Percentiles rank a stretch among this genome's conserved stretches.
Evolutionary conservation across 768 basidiomycete species (phyloP).

Genomic region (Sistotremastrum niveocremeum): DNA sequence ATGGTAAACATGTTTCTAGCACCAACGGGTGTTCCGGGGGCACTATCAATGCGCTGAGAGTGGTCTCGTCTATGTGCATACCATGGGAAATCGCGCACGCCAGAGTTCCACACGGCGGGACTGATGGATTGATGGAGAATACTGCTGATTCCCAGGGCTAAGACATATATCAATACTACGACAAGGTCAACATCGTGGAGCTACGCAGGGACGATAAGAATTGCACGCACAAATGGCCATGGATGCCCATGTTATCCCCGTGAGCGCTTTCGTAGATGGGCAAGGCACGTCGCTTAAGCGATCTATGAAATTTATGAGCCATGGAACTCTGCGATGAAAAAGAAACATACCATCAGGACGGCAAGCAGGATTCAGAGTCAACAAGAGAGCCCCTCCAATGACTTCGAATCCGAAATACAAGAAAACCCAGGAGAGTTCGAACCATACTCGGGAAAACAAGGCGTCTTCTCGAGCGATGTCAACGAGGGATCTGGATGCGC

Average conservation of each 20-base stretch:
- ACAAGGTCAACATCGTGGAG: constrained; percentile 3
- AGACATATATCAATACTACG: constrained; percentile 46
- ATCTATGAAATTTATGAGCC: background rate
- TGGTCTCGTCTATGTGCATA: constrained; percentile 6
- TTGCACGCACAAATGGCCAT: constrained; percentile 25
- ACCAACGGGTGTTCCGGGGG: constrained; percentile 22
- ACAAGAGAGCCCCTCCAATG: too few relatives aligned
- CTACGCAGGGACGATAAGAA: background rate
- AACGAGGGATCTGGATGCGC: constrained; percentile 34
- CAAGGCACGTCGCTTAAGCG: constrained; percentile 19
- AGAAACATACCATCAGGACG: constrained; percentile 25
- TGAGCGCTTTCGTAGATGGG: constrained; percentile 38
- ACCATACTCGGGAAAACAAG: constrained; percentile 52
- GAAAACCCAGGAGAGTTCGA: constrained; percentile 51
- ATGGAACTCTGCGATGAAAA: background rate
- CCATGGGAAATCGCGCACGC: constrained; percentile 31
- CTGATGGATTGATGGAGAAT: constrained; percentile 33
- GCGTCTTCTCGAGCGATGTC: constrained; percentile 40
- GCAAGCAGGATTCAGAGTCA: too few relatives aligned
- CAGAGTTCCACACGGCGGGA: constrained; percentile 36
- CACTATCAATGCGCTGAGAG: constrained; percentile 18
- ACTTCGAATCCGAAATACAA: constrained; percentile 46
- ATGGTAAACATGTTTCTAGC: constrained; percentile 24
- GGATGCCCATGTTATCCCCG: constrained; percentile 48
- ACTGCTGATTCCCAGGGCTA: constrained; percentile 31